These are phyloP conservation scores for Sarcodon aspratus DNA, from an alignment of 768 basidiomycete genomes.

Conservation along the genomic window DNA sequence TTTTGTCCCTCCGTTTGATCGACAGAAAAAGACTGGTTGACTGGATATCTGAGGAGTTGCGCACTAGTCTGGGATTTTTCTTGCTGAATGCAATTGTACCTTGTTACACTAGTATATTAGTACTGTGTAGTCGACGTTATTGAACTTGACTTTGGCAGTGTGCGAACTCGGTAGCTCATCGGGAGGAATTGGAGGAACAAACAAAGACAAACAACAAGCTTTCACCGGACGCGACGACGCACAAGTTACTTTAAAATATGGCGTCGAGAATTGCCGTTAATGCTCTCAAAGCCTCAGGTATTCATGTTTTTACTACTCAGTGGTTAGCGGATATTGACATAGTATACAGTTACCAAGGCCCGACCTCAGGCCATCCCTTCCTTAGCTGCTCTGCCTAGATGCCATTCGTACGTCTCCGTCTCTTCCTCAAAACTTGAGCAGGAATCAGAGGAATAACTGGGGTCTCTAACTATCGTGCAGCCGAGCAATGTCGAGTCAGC, in stretches of 20 bases:
- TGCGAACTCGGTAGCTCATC: no score
- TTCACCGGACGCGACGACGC: no score
- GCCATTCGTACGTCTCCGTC: not conserved
- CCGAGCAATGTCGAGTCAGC: conserved; percentile 53
- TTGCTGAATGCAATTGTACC: no score
- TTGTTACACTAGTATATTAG: no score
- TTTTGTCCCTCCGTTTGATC: no score
- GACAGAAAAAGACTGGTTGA: no score
- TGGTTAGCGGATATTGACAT: not conserved
- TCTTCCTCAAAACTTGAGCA: not conserved
- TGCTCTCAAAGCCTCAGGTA: conserved; percentile 52
- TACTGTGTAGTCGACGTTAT: no score
- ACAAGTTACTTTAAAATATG: conserved; percentile 19
- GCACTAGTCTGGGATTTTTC: no score
- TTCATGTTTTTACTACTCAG: not conserved
- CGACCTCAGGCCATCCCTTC: not conserved
- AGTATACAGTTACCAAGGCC: not conserved
- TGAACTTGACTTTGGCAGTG: no score
- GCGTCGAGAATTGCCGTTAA: conserved; percentile 62
- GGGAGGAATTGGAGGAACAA: no score
- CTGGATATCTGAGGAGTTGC: no score
- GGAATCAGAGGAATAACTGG: not conserved
- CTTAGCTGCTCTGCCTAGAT: not conserved
- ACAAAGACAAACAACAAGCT: no score
- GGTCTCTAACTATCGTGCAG: conserved; percentile 22